Conservation (phyloP, 2,329 filamentous ascomycete genomes). For the Parastagonospora avenae region DNA sequence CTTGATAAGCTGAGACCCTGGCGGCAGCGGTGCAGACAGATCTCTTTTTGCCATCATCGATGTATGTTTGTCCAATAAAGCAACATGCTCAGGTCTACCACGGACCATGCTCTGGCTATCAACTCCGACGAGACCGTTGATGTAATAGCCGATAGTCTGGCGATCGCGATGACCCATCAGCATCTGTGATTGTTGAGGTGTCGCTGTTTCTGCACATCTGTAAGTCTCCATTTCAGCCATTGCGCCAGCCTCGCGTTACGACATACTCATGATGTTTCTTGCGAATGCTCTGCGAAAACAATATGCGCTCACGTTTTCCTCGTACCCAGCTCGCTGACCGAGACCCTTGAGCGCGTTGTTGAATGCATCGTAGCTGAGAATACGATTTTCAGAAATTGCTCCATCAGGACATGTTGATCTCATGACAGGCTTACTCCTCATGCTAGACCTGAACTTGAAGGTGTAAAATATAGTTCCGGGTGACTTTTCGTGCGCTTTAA, state of each 20-base stretch:
- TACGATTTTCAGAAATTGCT: neutral
- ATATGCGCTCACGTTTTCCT: slow-evolving; percentile 9
- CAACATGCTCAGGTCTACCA: neutral
- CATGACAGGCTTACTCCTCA: neutral
- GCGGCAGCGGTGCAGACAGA: slow-evolving; percentile 2
- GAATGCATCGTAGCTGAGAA: slow-evolving; percentile 6
- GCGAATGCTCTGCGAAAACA: slow-evolving; percentile 8
- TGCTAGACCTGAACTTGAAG: slow-evolving; percentile 4
- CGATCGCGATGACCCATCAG: slow-evolving; percentile 1
- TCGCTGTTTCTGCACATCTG: too few relatives aligned
- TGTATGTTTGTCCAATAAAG: slow-evolving; percentile 2
- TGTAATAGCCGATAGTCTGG: slow-evolving; percentile 1
- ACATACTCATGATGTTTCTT: slow-evolving; percentile 4
- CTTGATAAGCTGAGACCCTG: slow-evolving; percentile 1
- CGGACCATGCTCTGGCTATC: slow-evolving; percentile 1
- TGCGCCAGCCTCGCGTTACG: too few relatives aligned
- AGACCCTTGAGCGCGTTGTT: slow-evolving; percentile 7
- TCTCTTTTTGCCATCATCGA: slow-evolving; percentile 8
- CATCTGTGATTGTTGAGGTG: neutral
- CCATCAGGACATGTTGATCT: neutral
- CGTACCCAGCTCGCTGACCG: slow-evolving; percentile 4
- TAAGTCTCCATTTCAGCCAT: too few relatives aligned
- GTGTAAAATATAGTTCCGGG: neutral
- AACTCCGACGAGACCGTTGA: neutral
- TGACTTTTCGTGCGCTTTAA: neutral